phyloP scores from a whole-genome alignment of 306 rosid species.

The Dryas drummondii region DNA sequence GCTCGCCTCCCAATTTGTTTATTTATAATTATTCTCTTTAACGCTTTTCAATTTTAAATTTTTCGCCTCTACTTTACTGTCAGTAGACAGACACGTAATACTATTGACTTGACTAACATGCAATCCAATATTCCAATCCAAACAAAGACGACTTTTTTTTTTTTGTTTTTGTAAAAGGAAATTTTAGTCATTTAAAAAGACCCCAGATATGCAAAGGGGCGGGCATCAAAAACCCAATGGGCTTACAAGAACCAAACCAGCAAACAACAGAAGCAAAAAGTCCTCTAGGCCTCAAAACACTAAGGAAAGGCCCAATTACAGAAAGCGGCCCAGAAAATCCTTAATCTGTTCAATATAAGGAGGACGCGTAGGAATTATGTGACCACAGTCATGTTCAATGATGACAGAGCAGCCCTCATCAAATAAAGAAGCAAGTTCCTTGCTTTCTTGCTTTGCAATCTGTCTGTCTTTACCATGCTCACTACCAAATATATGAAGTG shows the following conservation, averaged over 20 bases:
- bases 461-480: conserved; percentile 74
- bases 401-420: conserved; percentile 52
- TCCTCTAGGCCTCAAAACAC: not conserved
- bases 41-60: not conserved
- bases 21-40: not conserved
- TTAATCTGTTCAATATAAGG: conserved; percentile 73
- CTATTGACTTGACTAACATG: no score
- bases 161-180: no score
- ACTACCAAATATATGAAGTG: conserved; percentile 79
- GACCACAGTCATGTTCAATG: conserved; percentile 77
- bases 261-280: no score
- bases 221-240: no score
- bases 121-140: no score
- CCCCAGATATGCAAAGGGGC: no score
- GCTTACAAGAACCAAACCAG: no score
- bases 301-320: conserved; percentile 21
- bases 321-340: conserved; percentile 63
- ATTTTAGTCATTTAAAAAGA: no score
- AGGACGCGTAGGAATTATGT: conserved; percentile 73
- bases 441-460: conserved; percentile 69
- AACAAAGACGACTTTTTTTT: no score
- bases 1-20: not conserved
- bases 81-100: no score
- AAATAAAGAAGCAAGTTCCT: conserved; percentile 65
- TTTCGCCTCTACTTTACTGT: not conserved